phyloP scores from a whole-genome alignment of 768 basidiomycete species.

The Termitomyces sp. region DNA sequence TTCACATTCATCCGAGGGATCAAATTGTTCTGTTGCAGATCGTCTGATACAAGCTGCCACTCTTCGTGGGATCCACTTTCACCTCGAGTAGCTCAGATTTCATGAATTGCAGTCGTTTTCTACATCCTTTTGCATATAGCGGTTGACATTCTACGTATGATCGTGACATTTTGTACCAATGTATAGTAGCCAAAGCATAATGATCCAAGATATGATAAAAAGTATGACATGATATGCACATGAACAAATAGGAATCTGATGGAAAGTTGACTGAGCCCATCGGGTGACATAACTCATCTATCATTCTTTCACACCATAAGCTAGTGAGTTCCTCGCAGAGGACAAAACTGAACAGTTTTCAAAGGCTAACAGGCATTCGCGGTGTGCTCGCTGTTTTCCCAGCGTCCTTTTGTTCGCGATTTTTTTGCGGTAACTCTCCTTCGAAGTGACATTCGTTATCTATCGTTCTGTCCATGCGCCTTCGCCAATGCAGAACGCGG shows the following conservation, averaged over 20 bases:
- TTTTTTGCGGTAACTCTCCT: constrained; percentile 7
- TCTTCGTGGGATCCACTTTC: constrained; percentile 16
- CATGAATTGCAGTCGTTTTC: background rate
- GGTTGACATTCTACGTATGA: background rate
- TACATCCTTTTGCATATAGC: background rate
- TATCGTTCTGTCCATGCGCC: constrained; percentile 10
- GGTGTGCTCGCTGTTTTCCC: background rate
- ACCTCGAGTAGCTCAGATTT: background rate
- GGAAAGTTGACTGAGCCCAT: background rate
- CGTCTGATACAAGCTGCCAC: constrained; percentile 14
- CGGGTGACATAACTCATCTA: background rate
- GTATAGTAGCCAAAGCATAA: background rate
- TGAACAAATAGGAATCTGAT: constrained; percentile 6
- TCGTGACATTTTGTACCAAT: background rate
- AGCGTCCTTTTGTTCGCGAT: constrained; percentile 1
- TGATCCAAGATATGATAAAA: background rate
- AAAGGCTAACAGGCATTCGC: background rate
- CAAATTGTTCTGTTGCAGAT: constrained; percentile 20
- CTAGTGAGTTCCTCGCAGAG: background rate
- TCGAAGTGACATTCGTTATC: constrained; percentile 6
- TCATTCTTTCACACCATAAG: background rate
- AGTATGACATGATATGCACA: background rate
- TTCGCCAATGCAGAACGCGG: constrained; percentile 30
- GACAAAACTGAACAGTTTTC: background rate
- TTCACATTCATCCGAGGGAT: constrained; percentile 32